phyloP scores from a whole-genome alignment of 345 rosid species.

The Rhizophora mangle region DNA sequence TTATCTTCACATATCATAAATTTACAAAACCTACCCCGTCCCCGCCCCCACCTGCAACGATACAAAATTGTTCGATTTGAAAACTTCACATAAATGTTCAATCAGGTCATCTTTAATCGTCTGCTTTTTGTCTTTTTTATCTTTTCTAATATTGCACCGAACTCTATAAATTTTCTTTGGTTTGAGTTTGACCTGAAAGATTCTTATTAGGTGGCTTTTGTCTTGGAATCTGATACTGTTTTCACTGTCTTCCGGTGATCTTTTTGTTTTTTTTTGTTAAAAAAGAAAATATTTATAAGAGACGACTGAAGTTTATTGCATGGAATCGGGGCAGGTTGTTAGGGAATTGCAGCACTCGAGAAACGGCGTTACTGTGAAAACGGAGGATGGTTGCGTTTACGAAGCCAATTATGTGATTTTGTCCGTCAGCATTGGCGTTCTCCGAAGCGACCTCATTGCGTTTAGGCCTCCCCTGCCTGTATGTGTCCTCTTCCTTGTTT shows the following conservation, averaged over 20 bases:
- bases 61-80: too few relatives aligned
- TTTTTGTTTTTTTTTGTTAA: background rate
- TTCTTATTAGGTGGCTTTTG: conserved; percentile 13
- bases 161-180: conserved; percentile 34
- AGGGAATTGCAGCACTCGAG: conserved; percentile 84
- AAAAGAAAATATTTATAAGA: background rate
- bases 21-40: too few relatives aligned
- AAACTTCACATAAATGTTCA: too few relatives aligned
- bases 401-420: conserved; percentile 83
- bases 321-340: conserved; percentile 70
- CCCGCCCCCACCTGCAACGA: too few relatives aligned
- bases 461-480: conserved; percentile 89
- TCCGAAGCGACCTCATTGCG: conserved; percentile 81
- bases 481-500: conserved; percentile 28
- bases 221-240: conserved; percentile 7
- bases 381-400: conserved; percentile 86
- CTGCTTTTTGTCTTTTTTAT: background rate
- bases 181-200: conserved; percentile 33
- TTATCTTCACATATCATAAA: too few relatives aligned
- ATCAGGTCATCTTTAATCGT: background rate
- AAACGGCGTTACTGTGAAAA: conserved; percentile 76
- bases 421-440: conserved; percentile 98
- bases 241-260: background rate
- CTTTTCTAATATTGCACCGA: conserved; percentile 21
- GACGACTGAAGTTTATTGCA: conserved; percentile 23